A percentile compares a stretch with the other conserved stretches of the same genome.
Evolutionary conservation across 2,329 filamentous ascomycete species (phyloP).

Genomic region (Leptodontidium sp.): DNA sequence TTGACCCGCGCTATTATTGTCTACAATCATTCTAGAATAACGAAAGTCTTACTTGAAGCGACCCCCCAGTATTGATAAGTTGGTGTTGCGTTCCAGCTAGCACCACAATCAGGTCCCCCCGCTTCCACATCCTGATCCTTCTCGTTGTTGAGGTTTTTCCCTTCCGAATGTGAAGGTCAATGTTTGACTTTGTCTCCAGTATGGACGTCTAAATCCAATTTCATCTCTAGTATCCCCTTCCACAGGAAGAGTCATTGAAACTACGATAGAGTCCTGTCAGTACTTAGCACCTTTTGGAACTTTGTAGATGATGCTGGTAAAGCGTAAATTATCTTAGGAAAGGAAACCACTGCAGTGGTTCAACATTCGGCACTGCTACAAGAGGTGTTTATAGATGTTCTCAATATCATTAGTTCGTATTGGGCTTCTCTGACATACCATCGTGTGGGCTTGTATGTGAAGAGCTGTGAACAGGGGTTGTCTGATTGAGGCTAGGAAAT

Average conservation of each 20-base stretch:
- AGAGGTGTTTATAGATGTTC: background rate
- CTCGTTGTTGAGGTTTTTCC: slow-evolving; percentile 64
- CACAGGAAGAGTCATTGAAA: slow-evolving; percentile 70
- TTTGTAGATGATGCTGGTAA: slow-evolving; percentile 62
- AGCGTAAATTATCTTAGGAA: slow-evolving; percentile 61
- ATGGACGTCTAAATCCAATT: slow-evolving; percentile 54
- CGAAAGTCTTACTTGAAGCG: slow-evolving; percentile 53
- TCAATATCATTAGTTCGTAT: slow-evolving; percentile 54
- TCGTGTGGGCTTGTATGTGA: slow-evolving; percentile 29
- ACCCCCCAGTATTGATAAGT: slow-evolving; percentile 67
- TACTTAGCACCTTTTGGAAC: slow-evolving; percentile 63
- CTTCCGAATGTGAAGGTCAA: slow-evolving; percentile 69
- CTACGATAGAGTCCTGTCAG: slow-evolving; percentile 64
- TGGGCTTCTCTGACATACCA: slow-evolving; percentile 35
- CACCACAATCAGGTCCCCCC: slow-evolving; percentile 58
- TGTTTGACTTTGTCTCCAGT: slow-evolving; percentile 70
- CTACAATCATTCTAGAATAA: background rate
- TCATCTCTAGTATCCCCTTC: slow-evolving; percentile 73
- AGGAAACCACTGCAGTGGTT: slow-evolving; percentile 58
- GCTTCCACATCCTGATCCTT: slow-evolving; percentile 58
- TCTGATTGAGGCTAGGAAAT: slow-evolving; percentile 8
- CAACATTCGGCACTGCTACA: background rate
- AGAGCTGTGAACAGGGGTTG: background rate
- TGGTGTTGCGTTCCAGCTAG: slow-evolving; percentile 72
- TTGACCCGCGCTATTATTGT: background rate